Conservation (phyloP, 257 asterid genomes). For the Solanum lycopersicoides region DNA sequence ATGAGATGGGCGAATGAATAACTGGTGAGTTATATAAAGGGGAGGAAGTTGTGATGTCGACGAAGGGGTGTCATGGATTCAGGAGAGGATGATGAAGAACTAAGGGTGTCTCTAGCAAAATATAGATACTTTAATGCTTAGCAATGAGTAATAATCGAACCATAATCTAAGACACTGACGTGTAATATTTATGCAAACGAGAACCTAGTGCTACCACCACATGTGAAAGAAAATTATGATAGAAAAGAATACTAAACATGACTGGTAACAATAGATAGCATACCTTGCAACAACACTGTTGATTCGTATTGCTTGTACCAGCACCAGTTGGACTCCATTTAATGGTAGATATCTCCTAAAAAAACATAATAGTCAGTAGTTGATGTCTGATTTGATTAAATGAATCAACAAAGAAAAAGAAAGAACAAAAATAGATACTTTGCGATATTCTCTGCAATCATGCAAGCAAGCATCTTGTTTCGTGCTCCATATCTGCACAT, state of each 20-base stretch:
- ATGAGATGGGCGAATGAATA: neutral
- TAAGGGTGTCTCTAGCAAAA: neutral
- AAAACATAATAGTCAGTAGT: no score
- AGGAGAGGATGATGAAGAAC: neutral
- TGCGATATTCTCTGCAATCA: no score
- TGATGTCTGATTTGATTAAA: no score
- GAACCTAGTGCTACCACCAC: neutral
- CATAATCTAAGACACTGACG: neutral
- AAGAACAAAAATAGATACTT: no score
- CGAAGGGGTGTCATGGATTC: neutral
- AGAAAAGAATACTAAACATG: no score
- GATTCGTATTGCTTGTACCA: constrained; percentile 28
- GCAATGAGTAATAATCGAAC: neutral
- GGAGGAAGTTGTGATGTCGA: no score
- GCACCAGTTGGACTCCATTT: no score
- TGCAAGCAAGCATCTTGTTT: no score
- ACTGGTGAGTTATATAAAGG: neutral
- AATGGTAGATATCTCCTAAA: no score
- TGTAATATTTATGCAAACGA: neutral
- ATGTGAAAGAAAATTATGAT: no score
- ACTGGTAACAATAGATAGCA: neutral
- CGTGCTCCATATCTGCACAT: no score
- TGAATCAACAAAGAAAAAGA: no score
- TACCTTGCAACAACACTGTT: constrained; percentile 76
- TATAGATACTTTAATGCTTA: neutral